These are phyloP conservation scores for Ophiostoma populinum DNA, from an alignment of 2,329 filamentous ascomycete genomes.

Conservation along the genomic window DNA sequence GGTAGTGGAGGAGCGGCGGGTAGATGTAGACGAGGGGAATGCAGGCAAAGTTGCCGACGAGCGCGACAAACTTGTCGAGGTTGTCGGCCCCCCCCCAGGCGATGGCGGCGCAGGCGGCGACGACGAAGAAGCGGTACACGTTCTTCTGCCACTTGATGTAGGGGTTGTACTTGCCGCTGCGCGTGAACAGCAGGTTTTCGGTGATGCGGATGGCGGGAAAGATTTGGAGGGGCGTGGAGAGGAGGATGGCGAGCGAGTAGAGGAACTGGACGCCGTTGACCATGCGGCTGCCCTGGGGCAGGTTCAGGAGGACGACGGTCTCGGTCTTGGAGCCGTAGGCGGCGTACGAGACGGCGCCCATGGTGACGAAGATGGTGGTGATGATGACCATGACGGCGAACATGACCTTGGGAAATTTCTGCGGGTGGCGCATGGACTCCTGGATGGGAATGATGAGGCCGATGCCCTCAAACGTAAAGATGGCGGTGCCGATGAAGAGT, in stretches of 20 bases:
- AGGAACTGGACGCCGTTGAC: slow-evolving; percentile 94
- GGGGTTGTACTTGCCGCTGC: slow-evolving; percentile 92
- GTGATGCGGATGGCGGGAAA: slow-evolving; percentile 96
- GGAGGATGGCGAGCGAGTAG: slow-evolving; percentile 91
- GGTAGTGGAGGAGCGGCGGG: slow-evolving; percentile 85
- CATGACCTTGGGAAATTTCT: slow-evolving; percentile 80
- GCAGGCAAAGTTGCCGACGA: slow-evolving; percentile 95
- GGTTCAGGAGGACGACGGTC: slow-evolving; percentile 88
- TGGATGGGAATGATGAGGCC: slow-evolving; percentile 97
- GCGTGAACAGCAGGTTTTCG: slow-evolving; percentile 83
- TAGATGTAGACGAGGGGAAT: slow-evolving; percentile 96
- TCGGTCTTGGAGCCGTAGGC: slow-evolving; percentile 91
- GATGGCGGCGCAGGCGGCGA: slow-evolving; percentile 68
- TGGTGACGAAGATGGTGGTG: slow-evolving; percentile 73
- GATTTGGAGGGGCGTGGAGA: slow-evolving; percentile 89
- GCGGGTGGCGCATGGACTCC: slow-evolving; percentile 82
- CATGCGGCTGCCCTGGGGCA: slow-evolving; percentile 87
- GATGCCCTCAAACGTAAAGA: slow-evolving; percentile 97
- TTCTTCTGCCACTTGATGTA: slow-evolving; percentile 99
- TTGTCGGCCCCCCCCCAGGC: slow-evolving; percentile 88
- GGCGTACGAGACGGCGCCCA: slow-evolving; percentile 87
- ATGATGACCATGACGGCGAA: slow-evolving; percentile 89
- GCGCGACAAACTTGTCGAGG: slow-evolving; percentile 89
- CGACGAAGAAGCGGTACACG: slow-evolving; percentile 81
- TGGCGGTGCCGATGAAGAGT: slow-evolving; percentile 93